Conservation (phyloP, 169 alveolate species). For the Eimeria brunetti region DNA sequence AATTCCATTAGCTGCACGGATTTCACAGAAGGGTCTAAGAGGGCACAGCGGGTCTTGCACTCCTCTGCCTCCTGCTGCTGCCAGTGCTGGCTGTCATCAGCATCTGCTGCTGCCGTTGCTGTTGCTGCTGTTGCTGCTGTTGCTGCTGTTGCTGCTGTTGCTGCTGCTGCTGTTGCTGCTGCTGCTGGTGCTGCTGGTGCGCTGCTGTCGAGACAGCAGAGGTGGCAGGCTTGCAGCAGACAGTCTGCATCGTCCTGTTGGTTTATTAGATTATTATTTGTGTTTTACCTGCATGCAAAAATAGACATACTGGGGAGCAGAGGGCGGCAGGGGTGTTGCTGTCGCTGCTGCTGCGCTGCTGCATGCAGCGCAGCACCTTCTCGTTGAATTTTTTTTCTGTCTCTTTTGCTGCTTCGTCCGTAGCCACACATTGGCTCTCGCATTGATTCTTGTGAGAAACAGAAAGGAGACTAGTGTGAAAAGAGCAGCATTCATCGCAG, state of each 20-base stretch:
- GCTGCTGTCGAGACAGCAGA: conserved; percentile 34
- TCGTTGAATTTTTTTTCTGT: not conserved
- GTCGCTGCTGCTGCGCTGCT: not conserved
- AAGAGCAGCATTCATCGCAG: conserved; percentile 85
- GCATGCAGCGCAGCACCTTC: not conserved
- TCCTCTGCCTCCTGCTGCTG: conserved; percentile 22
- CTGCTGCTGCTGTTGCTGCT: too few species aligned
- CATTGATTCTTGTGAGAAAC: not conserved
- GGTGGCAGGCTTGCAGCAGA: conserved; percentile 45
- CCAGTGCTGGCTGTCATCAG: not conserved
- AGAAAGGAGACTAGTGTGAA: conserved; percentile 83
- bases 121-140: too few species aligned
- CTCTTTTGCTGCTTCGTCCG: not conserved
- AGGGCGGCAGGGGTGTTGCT: not conserved
- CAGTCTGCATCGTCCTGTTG: conserved; percentile 17
- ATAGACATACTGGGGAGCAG: not conserved
- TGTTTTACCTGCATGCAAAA: not conserved
- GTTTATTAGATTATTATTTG: not conserved
- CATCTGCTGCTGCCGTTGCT: too few species aligned
- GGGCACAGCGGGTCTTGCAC: conserved; percentile 32
- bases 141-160: too few species aligned
- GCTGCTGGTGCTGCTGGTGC: too few species aligned
- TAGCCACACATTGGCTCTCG: conserved; percentile 33
- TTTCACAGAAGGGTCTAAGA: not conserved
- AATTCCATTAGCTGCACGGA: not conserved